Conservation (phyloP, 192 early-diverging fungal genomes). For the Podila verticillata region DNA sequence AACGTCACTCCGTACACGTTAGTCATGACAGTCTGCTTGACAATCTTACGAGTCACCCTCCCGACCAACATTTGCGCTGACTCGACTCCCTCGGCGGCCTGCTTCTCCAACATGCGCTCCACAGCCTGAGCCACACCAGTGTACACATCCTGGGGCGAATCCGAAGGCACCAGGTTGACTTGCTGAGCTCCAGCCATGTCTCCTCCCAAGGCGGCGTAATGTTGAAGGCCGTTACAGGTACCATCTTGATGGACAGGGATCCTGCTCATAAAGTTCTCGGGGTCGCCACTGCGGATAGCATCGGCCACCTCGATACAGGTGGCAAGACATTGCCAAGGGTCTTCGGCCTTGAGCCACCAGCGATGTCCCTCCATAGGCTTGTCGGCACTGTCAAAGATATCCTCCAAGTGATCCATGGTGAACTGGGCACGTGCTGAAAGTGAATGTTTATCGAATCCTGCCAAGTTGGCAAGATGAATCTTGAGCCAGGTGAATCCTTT, state of each 20-base stretch:
- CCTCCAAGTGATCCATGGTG: conserved; percentile 76
- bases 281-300: conserved; percentile 78
- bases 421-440: conserved; percentile 84
- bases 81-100: conserved; percentile 67
- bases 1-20: conserved; percentile 99
- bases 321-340: conserved; percentile 94
- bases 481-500: conserved; percentile 91
- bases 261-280: conserved; percentile 72
- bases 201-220: conserved; percentile 96
- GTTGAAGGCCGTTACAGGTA: conserved; percentile 98
- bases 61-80: conserved; percentile 72
- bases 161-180: conserved; percentile 88
- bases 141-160: conserved; percentile 94
- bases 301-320: conserved; percentile 86
- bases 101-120: conserved; percentile 71
- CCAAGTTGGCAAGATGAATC: conserved; percentile 94
- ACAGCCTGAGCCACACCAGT: conserved; percentile 86
- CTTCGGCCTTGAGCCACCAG: conserved; percentile 92
- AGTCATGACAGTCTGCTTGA: conserved; percentile 99
- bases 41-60: conserved; percentile 89
- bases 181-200: conserved; percentile 86
- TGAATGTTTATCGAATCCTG: conserved; percentile 92
- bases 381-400: conserved; percentile 86
- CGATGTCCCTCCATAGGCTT: conserved; percentile 78
- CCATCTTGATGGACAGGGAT: conserved; percentile 97